These are phyloP conservation scores for Suaeda aralocaspica DNA, from an alignment of 148 eudicot species.

Conservation along the genomic window DNA sequence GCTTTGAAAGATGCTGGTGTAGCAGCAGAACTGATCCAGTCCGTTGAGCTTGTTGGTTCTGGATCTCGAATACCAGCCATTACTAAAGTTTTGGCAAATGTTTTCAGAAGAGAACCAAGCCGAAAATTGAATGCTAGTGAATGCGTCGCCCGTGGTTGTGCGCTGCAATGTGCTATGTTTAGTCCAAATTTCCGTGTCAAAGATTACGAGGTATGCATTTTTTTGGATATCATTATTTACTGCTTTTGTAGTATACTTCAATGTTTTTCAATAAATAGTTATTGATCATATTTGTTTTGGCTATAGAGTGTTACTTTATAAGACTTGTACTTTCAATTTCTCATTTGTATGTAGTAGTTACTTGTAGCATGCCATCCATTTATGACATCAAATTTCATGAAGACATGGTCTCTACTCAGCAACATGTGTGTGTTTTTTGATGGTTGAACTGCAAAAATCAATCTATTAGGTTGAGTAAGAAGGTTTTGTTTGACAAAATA, in stretches of 20 bases:
- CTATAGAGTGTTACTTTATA: too few relatives aligned
- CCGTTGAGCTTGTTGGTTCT: slow-evolving; percentile 92
- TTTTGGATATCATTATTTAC: background rate
- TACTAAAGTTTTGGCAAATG: slow-evolving; percentile 38
- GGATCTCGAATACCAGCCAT: slow-evolving; percentile 93
- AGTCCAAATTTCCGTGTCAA: slow-evolving; percentile 75
- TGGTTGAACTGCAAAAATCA: background rate
- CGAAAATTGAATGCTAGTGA: slow-evolving; percentile 85
- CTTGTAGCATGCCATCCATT: too few relatives aligned
- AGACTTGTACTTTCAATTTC: too few relatives aligned
- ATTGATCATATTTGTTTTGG: background rate
- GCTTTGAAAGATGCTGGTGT: slow-evolving; percentile 66
- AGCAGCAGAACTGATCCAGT: slow-evolving; percentile 46
- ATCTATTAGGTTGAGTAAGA: background rate
- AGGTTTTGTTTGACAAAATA: background rate
- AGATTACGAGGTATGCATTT: slow-evolving; percentile 78
- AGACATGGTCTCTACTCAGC: background rate
- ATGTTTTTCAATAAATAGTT: background rate
- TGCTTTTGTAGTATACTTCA: background rate
- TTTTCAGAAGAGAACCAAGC: slow-evolving; percentile 64
- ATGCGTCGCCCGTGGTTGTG: slow-evolving; percentile 98
- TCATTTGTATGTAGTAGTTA: too few relatives aligned
- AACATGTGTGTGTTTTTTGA: background rate
- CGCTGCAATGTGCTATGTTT: slow-evolving; percentile 95
- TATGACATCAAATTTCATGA: background rate